Conservation (phyloP, 2,329 filamentous ascomycete genomes). For the Periconia digitata region DNA sequence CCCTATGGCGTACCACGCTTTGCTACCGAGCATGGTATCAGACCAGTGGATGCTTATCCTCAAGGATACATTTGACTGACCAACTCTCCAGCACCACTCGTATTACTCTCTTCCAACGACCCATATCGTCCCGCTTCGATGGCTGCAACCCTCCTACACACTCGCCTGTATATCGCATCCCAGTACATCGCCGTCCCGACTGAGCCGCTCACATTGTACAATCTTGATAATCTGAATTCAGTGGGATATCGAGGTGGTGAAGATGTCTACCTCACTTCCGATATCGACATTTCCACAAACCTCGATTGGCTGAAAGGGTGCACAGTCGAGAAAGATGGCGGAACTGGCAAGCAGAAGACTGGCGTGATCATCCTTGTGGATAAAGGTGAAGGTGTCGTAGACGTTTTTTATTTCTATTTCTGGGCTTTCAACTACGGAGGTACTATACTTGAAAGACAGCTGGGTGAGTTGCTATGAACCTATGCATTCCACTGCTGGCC, state of each 20-base stretch:
- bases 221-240: slow-evolving; percentile 43
- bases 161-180: slow-evolving; percentile 35
- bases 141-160: slow-evolving; percentile 39
- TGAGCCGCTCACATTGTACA: slow-evolving; percentile 37
- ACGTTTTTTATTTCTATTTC: slow-evolving; percentile 64
- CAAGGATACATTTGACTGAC: slow-evolving; percentile 1
- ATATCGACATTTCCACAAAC: slow-evolving; percentile 33
- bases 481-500: too few species aligned
- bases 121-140: slow-evolving; percentile 45
- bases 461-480: slow-evolving; percentile 21
- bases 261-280: slow-evolving; percentile 45
- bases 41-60: neutral
- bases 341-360: slow-evolving; percentile 49
- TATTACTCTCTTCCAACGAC: slow-evolving; percentile 43
- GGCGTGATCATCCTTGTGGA: slow-evolving; percentile 58
- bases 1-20: neutral
- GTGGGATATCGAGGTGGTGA: slow-evolving; percentile 14
- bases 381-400: slow-evolving; percentile 53
- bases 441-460: slow-evolving; percentile 44
- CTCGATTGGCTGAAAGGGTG: slow-evolving; percentile 51
- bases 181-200: slow-evolving; percentile 9
- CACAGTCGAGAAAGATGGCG: slow-evolving; percentile 51
- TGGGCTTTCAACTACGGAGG: slow-evolving; percentile 58
- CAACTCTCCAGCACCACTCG: slow-evolving; percentile 38
- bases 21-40: neutral